These are phyloP conservation scores for Triangularia setosa DNA, from an alignment of 2,329 filamentous ascomycete genomes.

Conservation along the genomic window DNA sequence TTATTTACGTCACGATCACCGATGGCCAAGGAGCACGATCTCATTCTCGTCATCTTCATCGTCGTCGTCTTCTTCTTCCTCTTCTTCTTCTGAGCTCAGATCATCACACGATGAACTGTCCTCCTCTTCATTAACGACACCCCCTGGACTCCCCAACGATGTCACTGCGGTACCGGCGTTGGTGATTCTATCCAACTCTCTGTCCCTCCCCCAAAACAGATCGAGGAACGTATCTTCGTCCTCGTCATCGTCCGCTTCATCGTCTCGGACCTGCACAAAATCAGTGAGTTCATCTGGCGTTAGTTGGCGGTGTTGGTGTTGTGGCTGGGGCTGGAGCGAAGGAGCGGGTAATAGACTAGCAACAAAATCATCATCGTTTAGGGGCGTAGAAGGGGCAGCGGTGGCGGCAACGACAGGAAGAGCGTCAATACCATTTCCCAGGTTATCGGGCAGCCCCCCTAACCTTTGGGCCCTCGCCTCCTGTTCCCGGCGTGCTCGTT, in stretches of 20 bases:
- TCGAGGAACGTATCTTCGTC: constrained; percentile 36
- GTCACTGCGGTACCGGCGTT: constrained; percentile 23
- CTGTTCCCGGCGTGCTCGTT: background rate
- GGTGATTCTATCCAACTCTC: constrained; percentile 19
- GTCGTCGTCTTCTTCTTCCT: constrained; percentile 42
- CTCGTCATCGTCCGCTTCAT: constrained; percentile 46
- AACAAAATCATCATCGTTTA: background rate
- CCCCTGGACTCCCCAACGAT: constrained; percentile 38
- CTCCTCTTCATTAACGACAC: constrained; percentile 38
- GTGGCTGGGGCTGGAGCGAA: background rate
- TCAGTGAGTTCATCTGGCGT: background rate
- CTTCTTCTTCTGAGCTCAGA: constrained; percentile 36
- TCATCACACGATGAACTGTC: constrained; percentile 22
- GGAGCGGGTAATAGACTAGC: background rate
- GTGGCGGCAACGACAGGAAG: background rate
- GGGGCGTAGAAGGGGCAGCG: background rate
- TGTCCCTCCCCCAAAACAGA: constrained; percentile 50
- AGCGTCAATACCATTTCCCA: background rate
- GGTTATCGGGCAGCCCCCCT: background rate
- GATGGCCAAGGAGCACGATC: background rate
- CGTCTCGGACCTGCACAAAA: background rate
- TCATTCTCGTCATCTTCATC: constrained; percentile 37
- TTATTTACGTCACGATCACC: background rate
- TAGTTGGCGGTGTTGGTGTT: background rate
- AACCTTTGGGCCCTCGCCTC: background rate